Evolutionary conservation across 306 rosid genomes (phyloP), one percentile per base, ranked within the genome.

Genomic region (Leucaena leucocephala): DNA sequence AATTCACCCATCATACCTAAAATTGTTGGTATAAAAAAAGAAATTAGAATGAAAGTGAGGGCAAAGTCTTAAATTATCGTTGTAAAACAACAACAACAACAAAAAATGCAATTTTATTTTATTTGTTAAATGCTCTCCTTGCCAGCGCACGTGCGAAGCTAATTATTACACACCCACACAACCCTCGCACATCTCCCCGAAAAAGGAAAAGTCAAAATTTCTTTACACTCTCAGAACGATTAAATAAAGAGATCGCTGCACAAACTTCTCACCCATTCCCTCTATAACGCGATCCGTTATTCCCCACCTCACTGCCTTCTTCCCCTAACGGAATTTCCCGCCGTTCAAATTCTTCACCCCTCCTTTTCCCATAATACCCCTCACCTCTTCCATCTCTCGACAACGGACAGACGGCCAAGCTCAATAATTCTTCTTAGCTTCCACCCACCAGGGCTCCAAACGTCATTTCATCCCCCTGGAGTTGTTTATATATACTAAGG

Each of bases 261-360:
- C 74, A n/a, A 58, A 80, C 85, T 69, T 64, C 80, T 44, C 75
- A 71, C 74, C 49, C 81, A 80, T 87, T 66, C 65, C 88, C 88
- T 76, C 68, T 82, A 89, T 88, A 80, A 92, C 97, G 93, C 43
- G 77, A 84, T 90, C 98, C 97, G 96, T 92, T 89, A 86, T 84
- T 82, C 58, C 75, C 76, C 89, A 79, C 68, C 81, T 62, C 33
- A 42, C 27, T 27, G 27, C 27, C 27, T 27, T 38, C 54, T 52
- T 58, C 77, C 58, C 58, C 21, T 77, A 84, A 88, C 94, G 93
- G 93, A 81, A 83, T 54, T 85, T 82, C 88, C 74, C 77, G 66
- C 82, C 16, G 62, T 68, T 74, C 76, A 1, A 65, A 73, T 71
- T 22, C 45, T 45, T 36, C 3, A 54, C 8, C 73, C 64, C 64